Conservation (phyloP, 305 asterid species). For the Fraxinus paxiana region DNA sequence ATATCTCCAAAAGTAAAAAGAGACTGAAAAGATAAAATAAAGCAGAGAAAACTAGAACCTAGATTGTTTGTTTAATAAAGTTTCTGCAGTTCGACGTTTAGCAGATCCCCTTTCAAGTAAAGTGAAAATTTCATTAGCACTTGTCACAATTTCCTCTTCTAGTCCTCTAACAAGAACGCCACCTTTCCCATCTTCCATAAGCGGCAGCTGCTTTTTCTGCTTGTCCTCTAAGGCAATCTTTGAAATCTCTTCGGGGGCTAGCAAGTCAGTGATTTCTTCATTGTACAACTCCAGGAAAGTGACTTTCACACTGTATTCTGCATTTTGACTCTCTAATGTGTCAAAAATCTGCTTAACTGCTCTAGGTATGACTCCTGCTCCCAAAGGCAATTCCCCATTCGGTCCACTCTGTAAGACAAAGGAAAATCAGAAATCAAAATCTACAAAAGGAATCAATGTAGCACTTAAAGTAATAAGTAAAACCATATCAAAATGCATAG, state of each 20-base stretch:
- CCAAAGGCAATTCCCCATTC: constrained; percentile 78
- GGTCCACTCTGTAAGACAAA: constrained; percentile 53
- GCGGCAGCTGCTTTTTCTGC: constrained; percentile 80
- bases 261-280: constrained; percentile 88
- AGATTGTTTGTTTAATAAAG: constrained; percentile 83
- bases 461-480: not conserved
- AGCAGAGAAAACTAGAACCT: constrained; percentile 46
- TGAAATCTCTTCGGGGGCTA: constrained; percentile 81
- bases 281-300: constrained; percentile 89
- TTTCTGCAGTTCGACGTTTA: constrained; percentile 95
- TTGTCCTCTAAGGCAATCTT: constrained; percentile 63
- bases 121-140: constrained; percentile 74
- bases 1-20: not conserved
- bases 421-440: not conserved
- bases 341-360: constrained; percentile 89
- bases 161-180: constrained; percentile 96
- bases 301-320: constrained; percentile 88
- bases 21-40: not conserved
- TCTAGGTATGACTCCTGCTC: constrained; percentile 90
- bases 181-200: constrained; percentile 97
- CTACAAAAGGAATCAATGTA: not conserved
- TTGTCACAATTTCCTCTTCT: constrained; percentile 87
- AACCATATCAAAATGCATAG: not conserved
- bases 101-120: constrained; percentile 91
- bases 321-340: constrained; percentile 82